phyloP scores from a whole-genome alignment of 2,329 filamentous ascomycete genomes.

The Penicillium sp. region DNA sequence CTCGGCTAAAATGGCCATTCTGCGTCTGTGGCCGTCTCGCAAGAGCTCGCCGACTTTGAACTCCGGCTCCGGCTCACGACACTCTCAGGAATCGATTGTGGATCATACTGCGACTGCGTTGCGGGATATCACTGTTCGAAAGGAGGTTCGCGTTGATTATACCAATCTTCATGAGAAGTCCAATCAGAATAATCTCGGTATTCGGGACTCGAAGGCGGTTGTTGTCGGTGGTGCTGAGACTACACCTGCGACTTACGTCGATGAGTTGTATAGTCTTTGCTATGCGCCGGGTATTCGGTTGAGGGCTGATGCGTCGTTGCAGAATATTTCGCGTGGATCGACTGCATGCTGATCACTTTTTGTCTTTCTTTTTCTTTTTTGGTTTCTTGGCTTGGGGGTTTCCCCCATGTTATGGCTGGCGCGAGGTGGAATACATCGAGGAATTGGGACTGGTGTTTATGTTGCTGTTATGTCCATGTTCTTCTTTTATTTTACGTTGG shows the following conservation, averaged over 20 bases:
- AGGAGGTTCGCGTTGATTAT: constrained; percentile 59
- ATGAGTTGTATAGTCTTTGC: constrained; percentile 45
- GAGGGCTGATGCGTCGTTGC: constrained; percentile 23
- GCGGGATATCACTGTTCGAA: constrained; percentile 62
- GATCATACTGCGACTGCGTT: constrained; percentile 27
- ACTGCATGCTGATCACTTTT: not conserved
- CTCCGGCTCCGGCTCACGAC: not conserved
- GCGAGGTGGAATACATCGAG: not conserved
- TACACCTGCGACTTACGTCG: constrained; percentile 44
- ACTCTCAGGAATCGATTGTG: constrained; percentile 24
- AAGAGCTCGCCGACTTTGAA: constrained; percentile 1
- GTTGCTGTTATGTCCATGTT: not conserved
- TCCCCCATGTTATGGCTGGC: not conserved
- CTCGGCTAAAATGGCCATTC: constrained; percentile 19
- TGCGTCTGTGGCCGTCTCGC: constrained; percentile 24
- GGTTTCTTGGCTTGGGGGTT: not conserved
- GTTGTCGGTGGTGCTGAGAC: constrained; percentile 27
- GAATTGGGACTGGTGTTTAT: not conserved
- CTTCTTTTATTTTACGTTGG: not conserved
- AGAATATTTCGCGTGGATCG: constrained; percentile 1
- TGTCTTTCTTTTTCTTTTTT: not conserved
- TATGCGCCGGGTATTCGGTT: constrained; percentile 31
- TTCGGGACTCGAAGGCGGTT: constrained; percentile 24
- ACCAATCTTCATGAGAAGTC: constrained; percentile 25
- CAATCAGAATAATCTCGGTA: constrained; percentile 15